Conservation (phyloP, 495 filamentous ascomycete species). For the Aspergillus diversus region DNA sequence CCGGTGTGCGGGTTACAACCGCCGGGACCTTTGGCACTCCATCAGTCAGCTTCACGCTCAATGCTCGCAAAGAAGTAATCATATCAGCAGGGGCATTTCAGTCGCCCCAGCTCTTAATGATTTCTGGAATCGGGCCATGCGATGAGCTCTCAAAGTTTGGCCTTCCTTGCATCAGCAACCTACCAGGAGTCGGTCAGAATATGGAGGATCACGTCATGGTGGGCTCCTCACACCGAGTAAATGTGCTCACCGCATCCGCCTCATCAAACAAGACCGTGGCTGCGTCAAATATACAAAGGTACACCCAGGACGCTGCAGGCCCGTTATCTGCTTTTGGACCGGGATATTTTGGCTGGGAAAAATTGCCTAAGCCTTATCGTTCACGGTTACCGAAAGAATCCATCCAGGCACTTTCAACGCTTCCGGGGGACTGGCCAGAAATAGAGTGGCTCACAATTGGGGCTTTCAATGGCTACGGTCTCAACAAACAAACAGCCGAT, state of each 20-base stretch:
- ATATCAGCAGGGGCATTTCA: conserved; percentile 55
- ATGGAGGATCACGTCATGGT: conserved; percentile 47
- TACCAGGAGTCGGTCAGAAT: conserved; percentile 54
- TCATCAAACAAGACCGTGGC: conserved; percentile 15
- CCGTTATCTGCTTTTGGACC: conserved; percentile 24
- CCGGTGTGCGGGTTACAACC: conserved; percentile 46
- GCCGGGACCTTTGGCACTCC: conserved; percentile 32
- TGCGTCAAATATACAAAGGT: conserved; percentile 18
- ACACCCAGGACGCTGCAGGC: conserved; percentile 23
- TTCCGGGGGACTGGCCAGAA: conserved; percentile 61
- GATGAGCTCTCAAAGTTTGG: conserved; percentile 35
- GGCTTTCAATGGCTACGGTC: conserved; percentile 25
- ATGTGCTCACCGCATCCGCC: conserved; percentile 28
- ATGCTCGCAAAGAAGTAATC: conserved; percentile 58
- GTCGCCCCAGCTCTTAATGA: conserved; percentile 53
- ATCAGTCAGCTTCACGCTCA: conserved; percentile 40
- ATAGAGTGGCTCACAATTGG: conserved; percentile 42
- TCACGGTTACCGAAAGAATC: conserved; percentile 16
- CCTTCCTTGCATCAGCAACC: conserved; percentile 46
- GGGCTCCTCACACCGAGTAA: conserved; percentile 28
- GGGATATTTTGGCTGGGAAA: conserved; percentile 46
- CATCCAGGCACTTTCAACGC: conserved; percentile 31
- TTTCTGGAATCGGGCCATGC: conserved; percentile 52
- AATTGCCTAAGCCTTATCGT: conserved; percentile 38
- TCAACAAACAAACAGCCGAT: conserved; percentile 20